Evolutionary conservation across 331 rosid species (phyloP).

Genomic region (Cydonia oblonga): DNA sequence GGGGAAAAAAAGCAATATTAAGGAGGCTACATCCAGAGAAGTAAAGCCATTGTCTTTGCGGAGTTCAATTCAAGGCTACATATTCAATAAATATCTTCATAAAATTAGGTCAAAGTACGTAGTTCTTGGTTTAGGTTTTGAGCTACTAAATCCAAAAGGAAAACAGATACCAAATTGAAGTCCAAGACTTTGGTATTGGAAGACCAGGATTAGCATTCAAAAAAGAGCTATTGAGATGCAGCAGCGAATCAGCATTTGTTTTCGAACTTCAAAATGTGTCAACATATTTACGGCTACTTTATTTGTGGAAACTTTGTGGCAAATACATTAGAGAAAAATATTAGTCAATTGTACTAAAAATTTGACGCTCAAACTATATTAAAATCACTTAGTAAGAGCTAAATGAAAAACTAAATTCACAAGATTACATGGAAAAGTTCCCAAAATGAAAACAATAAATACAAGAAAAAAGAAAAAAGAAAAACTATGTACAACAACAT

Average conservation of each 20-base stretch:
- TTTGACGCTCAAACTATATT: neutral
- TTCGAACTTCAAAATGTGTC: neutral
- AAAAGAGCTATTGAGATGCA: neutral
- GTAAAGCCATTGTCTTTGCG: neutral
- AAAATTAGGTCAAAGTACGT: neutral
- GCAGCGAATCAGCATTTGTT: neutral
- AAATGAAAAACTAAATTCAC: neutral
- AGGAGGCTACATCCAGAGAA: neutral
- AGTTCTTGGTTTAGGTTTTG: neutral
- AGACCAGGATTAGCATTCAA: neutral
- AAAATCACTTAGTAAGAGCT: neutral
- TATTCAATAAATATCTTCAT: neutral
- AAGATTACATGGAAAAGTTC: too few relatives aligned
- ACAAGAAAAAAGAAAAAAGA: too few relatives aligned
- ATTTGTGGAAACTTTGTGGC: neutral
- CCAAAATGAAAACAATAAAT: too few relatives aligned
- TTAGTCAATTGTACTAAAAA: neutral
- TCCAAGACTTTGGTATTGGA: neutral
- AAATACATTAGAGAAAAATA: neutral
- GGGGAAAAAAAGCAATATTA: neutral
- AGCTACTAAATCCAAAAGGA: neutral
- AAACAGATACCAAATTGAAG: neutral
- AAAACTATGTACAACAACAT: too few relatives aligned
- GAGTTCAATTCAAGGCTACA: neutral
- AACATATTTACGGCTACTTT: neutral